Evolutionary conservation across 805 yeast species (phyloP), one percentile per base, ranked within the genome.

Genomic region (Dipodascopsis tothii): DNA sequence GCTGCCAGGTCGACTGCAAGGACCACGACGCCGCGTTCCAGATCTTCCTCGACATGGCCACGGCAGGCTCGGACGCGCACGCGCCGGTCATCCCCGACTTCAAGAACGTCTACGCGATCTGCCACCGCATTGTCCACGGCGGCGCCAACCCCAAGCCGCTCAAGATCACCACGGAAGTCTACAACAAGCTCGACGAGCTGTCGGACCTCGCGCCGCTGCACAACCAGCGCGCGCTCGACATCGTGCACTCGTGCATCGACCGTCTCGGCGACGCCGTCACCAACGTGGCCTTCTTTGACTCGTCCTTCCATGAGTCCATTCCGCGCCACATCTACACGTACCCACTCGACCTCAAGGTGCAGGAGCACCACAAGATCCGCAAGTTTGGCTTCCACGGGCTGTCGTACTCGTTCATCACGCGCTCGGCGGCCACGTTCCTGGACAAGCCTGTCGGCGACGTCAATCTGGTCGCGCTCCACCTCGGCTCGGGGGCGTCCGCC

Each of bases 401-500:
- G 2, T 50, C 54, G 4, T 50, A 50, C 37, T 40, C 54, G 18
- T 50, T 42, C 21, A 50, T 50, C 23, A 28, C 47, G 11, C 21
- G 22, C 4, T 39, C 39, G 21, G 25, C 45, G 1, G 41, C 54
- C 5, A 22, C 19, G 9, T 45, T 16, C 35, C 32, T 50, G 7
- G 39, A 33, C 11, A 35, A 35, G 23, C 35, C 33, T n/a, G 38
- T 5, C 2, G 11, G 16, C 4, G 44, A 49, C 5, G 33, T 50
- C 14, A 44, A 41, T 25, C 36, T 45, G 11, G 42, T 50, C 37
- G 54, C 54, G 17, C 40, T 50, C 17, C 54, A 50, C 18, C 44
- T 50, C 4, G 54, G 54, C 16, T 49, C 54, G 5, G 54, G 54
- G 9, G 54, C 54, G n/a, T 50, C 54, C 2, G 54, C 53, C 3